These are phyloP conservation scores for Malus sylvestris DNA, from an alignment of 306 rosid genomes.

Conservation along the genomic window DNA sequence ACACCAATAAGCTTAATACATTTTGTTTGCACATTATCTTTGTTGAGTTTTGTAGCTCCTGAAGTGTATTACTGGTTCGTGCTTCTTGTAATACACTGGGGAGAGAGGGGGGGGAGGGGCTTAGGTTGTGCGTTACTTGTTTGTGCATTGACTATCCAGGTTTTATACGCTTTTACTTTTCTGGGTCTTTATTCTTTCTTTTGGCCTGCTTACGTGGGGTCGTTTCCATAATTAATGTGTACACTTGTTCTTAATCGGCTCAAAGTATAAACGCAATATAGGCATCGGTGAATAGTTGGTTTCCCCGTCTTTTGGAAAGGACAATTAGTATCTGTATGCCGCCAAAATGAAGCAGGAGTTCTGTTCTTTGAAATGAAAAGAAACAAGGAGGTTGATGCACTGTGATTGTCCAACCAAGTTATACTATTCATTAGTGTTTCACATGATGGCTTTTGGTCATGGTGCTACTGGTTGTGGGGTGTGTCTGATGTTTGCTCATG, in stretches of 20 bases:
- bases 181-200: background rate
- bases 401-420: background rate
- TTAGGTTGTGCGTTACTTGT: background rate
- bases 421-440: background rate
- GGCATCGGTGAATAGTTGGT: background rate
- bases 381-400: background rate
- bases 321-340: background rate
- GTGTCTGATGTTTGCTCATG: background rate
- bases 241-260: background rate
- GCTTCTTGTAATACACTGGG: slow-evolving; percentile 1
- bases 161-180: background rate
- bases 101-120: too few relatives aligned
- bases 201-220: background rate
- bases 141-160: background rate
- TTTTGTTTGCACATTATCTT: slow-evolving; percentile 4
- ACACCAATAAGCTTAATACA: background rate
- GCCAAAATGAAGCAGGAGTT: background rate
- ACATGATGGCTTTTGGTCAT: background rate
- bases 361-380: background rate
- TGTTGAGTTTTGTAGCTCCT: background rate
- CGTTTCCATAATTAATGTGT: slow-evolving; percentile 2
- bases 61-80: background rate
- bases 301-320: too few relatives aligned
- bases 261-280: background rate
- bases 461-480: background rate